A percentile compares a stretch with the other conserved stretches of the same genome.
phyloP scores from a whole-genome alignment of 441 rosid species.

The Sinapis alba region DNA sequence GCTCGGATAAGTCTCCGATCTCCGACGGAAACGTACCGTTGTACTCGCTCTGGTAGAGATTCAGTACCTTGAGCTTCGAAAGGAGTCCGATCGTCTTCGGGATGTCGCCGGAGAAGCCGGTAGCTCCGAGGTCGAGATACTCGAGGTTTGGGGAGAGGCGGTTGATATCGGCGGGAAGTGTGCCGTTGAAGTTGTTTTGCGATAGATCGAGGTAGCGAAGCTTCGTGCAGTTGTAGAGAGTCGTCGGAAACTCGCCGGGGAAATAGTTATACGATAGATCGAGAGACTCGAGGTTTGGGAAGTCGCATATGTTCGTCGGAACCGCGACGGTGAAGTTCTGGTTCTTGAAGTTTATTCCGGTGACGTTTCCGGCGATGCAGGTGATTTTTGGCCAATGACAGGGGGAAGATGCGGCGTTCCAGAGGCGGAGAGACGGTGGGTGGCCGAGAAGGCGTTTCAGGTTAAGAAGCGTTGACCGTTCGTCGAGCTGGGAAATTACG shows the following conservation, averaged over 20 bases:
- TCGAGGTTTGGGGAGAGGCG: slow-evolving; percentile 45
- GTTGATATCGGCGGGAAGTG: slow-evolving; percentile 63
- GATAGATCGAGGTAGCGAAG: slow-evolving; percentile 62
- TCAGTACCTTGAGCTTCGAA: slow-evolving; percentile 43
- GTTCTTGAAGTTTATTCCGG: slow-evolving; percentile 38
- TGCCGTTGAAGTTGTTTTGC: slow-evolving; percentile 64
- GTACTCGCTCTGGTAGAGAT: slow-evolving; percentile 51
- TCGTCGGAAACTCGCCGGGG: slow-evolving; percentile 60
- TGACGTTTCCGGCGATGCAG: slow-evolving; percentile 50
- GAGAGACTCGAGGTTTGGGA: slow-evolving; percentile 52
- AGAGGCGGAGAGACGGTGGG: slow-evolving; percentile 55
- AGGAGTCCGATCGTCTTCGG: slow-evolving; percentile 58
- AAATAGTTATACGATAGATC: slow-evolving; percentile 52
- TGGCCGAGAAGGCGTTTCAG: slow-evolving; percentile 58
- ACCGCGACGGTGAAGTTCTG: slow-evolving; percentile 48
- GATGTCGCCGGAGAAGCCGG: slow-evolving; percentile 66
- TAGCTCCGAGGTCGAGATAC: slow-evolving; percentile 54
- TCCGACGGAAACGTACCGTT: slow-evolving; percentile 77
- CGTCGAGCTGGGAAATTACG: slow-evolving; percentile 55
- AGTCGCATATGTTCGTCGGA: slow-evolving; percentile 65
- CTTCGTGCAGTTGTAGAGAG: slow-evolving; percentile 60
- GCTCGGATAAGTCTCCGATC: slow-evolving; percentile 68
- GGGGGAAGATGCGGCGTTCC: slow-evolving; percentile 63
- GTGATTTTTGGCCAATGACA: slow-evolving; percentile 57
- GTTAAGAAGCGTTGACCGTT: slow-evolving; percentile 55